These are phyloP conservation scores for Xylariaceae sp. DNA, from an alignment of 2,329 filamentous ascomycete genomes.

Conservation along the genomic window DNA sequence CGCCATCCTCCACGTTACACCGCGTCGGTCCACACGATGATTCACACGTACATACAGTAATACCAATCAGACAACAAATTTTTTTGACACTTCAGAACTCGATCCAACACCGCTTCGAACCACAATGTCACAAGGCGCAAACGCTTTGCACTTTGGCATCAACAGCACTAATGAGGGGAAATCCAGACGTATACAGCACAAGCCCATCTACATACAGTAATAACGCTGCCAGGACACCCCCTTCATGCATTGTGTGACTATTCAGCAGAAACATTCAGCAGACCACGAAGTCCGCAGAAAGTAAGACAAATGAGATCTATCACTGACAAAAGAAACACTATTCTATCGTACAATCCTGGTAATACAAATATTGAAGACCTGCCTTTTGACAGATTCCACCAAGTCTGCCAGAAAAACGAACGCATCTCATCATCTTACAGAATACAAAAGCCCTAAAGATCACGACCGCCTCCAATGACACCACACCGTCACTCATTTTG, in stretches of 20 bases:
- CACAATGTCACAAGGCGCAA: too few relatives aligned
- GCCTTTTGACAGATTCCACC: too few relatives aligned
- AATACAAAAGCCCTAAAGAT: too few relatives aligned
- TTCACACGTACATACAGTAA: neutral
- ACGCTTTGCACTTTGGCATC: too few relatives aligned
- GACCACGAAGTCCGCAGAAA: neutral
- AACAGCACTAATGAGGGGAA: too few relatives aligned
- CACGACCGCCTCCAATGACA: neutral
- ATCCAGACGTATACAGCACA: too few relatives aligned
- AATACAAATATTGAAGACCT: neutral
- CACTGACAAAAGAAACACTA: neutral
- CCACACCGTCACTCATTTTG: too few relatives aligned
- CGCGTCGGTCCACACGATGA: conserved; percentile 20
- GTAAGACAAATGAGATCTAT: conserved; percentile 7
- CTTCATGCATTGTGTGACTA: neutral
- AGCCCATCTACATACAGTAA: too few relatives aligned
- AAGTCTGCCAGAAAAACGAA: neutral
- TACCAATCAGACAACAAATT: too few relatives aligned
- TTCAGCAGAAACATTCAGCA: neutral
- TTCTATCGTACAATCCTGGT: neutral
- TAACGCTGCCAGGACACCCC: too few relatives aligned
- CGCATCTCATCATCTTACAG: neutral
- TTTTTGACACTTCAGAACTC: neutral
- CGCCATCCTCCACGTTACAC: neutral
- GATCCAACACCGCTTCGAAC: neutral